Base-by-base conservation (phyloP, 345 rosid species). In the Bruguiera sexangula region DNA sequence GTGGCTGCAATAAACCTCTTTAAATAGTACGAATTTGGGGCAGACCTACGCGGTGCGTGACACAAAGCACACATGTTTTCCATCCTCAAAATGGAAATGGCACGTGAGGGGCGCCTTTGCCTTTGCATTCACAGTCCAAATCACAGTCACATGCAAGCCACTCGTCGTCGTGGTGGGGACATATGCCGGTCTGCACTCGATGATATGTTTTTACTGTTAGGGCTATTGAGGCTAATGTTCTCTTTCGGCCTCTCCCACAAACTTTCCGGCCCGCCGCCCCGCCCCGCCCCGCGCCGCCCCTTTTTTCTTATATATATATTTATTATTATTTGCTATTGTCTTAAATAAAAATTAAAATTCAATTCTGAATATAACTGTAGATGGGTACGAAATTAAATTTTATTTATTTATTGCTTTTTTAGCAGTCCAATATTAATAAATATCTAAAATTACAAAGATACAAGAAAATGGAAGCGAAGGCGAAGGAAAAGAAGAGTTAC, bases 181-280 rank as follows among this genome's bases (percentile, higher is more conserved):
- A 43, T 3, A 18, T 43, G 57, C 59, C 16, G 74, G 36, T 80
- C 18, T 58, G 82, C 73, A 56, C 75, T 72, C 65, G 63, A 34
- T 1, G 8, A 34, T 7, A 13, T 43, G 18, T 43, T 11, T 43
- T 11, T 8, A 0, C 9, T 66, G 84, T 27, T 82, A 80, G 85
- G 86, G 65, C 72, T 83, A 59, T 5, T 1, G 11, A 24, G 24
- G 24, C 24, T 24, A 0, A 24, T 24, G 24, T 24, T 24, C 24
- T 24, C 24, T 24, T 24, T 24, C 24, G 24, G 75, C 71, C 69
- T 60, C 2, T 67, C 29, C 75, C 1, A 52, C 32, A 21, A 43
- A 9, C 65, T 36, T 21, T 73, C 18, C 5, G 15, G 11, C 6
- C 7, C 8, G 36, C 36, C 32, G 32, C 22, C 22, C 22, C 22